Percentiles rank a stretch among this genome's conserved stretches.
These are phyloP conservation scores for Colletotrichum sp. DNA, from an alignment of 2,329 filamentous ascomycete genomes.

Conservation along the genomic window DNA sequence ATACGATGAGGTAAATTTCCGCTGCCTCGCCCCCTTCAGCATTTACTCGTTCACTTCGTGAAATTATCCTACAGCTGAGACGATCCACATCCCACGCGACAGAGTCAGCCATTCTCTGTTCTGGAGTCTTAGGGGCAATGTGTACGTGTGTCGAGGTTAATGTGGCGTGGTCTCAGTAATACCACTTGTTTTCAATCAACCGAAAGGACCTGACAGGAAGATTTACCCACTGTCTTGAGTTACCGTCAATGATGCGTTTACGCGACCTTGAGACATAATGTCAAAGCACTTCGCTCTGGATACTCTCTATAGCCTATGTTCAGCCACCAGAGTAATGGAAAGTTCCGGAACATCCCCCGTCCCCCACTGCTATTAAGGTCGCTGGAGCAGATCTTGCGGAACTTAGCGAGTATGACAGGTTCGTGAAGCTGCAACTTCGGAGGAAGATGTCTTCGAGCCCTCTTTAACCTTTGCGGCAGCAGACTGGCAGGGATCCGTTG, in stretches of 20 bases:
- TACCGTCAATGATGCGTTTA: background rate
- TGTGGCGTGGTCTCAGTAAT: background rate
- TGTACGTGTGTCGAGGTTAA: background rate
- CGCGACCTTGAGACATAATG: background rate
- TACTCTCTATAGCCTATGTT: rapidly evolving
- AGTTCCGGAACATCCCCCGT: background rate
- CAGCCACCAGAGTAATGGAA: background rate
- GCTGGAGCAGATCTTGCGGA: background rate
- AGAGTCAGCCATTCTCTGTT: background rate
- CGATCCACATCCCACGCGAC: background rate
- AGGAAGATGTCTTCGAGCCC: background rate
- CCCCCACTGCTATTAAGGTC: background rate
- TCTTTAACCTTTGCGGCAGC: background rate
- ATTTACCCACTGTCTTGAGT: background rate
- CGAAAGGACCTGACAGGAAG: background rate
- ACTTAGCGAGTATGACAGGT: background rate
- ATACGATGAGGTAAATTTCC: background rate
- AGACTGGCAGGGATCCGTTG: background rate
- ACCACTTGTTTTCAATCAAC: background rate
- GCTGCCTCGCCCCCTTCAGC: background rate
- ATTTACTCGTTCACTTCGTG: background rate
- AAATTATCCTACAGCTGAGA: background rate
- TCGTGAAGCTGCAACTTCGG: background rate
- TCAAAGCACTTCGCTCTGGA: background rate
- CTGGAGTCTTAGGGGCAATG: background rate